Base-by-base conservation (phyloP, 2,329 filamentous ascomycete genomes). In the Penicillium freii region DNA sequence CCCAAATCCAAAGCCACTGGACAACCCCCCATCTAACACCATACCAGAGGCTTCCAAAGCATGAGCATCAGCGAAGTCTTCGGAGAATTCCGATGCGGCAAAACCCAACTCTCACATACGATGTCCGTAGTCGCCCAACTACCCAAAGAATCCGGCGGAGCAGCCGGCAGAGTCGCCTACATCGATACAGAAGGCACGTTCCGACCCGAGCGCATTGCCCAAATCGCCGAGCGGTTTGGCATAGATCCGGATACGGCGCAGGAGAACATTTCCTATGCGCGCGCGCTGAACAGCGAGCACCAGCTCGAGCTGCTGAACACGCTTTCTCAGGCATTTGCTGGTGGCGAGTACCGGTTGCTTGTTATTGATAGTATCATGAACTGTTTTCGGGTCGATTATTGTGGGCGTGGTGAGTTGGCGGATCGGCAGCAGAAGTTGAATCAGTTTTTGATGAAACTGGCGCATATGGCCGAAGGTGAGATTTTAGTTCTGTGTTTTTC, bases 361-460 rank as follows among this genome's bases (percentile, higher is more conserved):
- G 81, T 89, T 62, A 83, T 89, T 66, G 87, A 89, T 73, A 88
- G 85, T 66, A 86, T 89, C 67, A 87, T 88, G 82, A 84, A 86
- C 46, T 82, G 86, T 54, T 89, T 87, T 66, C 82, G 87, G 34
- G 85, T 86, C 44, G 87, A 89, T 72, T 89, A 83, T 65, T 81
- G 79, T 64, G 87, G 87, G 8, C 83, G 87, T 54, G 87, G 85
- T 19, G 87, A 89, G 69, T 78, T 89, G 56, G 84, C 84, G 21
- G 87, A 89, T 63, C 81, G 87, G 29, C 87, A 89, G 72, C 84
- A 87, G 73, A 87, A 87, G 66, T 77, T 89, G 33, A 85, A 85
- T 58, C 81, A 85, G 61, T 88, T 88, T 68, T 74, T 89, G 39
- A 82, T 83, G 60, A 85, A 83, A 69, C 74, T 88, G 45, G 82